Percentiles rank a stretch among this genome's conserved stretches.
phyloP scores from a whole-genome alignment of 495 filamentous ascomycete species.

The Hypoxylon fragiforme region DNA sequence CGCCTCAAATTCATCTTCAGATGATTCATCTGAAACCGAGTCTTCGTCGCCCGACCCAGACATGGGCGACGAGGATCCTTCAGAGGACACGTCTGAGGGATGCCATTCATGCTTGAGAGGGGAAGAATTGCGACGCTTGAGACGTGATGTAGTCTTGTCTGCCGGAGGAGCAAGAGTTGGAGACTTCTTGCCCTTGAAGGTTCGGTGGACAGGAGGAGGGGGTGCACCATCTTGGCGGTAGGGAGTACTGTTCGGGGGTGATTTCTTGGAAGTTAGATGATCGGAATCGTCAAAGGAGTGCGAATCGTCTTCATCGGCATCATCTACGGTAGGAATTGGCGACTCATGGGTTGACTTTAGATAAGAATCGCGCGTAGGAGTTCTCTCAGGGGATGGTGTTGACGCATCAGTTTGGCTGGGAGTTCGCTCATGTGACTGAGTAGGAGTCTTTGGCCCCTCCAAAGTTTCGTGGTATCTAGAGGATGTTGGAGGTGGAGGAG shows the following conservation, averaged over 20 bases:
- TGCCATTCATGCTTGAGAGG: slow-evolving; percentile 98
- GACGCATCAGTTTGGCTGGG: slow-evolving; percentile 17
- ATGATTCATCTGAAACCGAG: slow-evolving; percentile 49
- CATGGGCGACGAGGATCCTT: slow-evolving; percentile 52
- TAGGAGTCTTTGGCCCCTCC: slow-evolving; percentile 34
- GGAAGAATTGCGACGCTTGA: slow-evolving; percentile 79
- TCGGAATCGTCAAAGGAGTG: slow-evolving; percentile 38
- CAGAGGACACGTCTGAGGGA: slow-evolving; percentile 72
- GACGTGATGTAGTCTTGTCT: slow-evolving; percentile 43
- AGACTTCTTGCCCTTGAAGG: slow-evolving; percentile 45
- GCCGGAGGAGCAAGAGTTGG: slow-evolving; percentile 55
- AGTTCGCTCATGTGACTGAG: slow-evolving; percentile 27
- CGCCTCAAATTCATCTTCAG: slow-evolving; percentile 55
- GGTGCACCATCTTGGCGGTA: slow-evolving; percentile 52
- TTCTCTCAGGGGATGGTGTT: slow-evolving; percentile 32
- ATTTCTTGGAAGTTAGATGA: slow-evolving; percentile 36
- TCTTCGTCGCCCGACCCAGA: slow-evolving; percentile 47
- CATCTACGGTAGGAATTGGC: slow-evolving; percentile 6
- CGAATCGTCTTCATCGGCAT: slow-evolving; percentile 3
- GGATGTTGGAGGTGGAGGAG: slow-evolving; percentile 25
- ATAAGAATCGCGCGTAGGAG: slow-evolving; percentile 37
- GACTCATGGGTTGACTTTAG: slow-evolving; percentile 13
- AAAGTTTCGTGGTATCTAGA: slow-evolving; percentile 7
- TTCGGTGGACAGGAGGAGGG: slow-evolving; percentile 56
- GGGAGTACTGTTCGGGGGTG: slow-evolving; percentile 50